phyloP scores from a whole-genome alignment of 768 basidiomycete species.

The Suillus decipiens region DNA sequence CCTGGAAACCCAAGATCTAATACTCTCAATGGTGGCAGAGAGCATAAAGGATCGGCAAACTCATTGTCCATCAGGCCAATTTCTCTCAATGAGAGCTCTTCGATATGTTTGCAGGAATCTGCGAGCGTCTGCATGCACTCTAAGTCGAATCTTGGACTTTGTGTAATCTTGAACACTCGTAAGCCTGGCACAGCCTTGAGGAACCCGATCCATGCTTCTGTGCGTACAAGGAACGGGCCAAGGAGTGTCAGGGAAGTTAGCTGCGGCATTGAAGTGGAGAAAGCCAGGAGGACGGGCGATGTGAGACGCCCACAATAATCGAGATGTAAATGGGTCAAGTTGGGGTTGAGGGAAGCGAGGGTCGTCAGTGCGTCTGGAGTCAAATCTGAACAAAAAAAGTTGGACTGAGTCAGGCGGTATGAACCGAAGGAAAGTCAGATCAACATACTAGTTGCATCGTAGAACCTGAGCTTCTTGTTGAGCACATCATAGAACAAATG shows the following conservation, averaged over 20 bases:
- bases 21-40: conserved; percentile 41
- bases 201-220: conserved; percentile 73
- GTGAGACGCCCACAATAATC: conserved; percentile 87
- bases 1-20: conserved; percentile 74
- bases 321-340: conserved; percentile 75
- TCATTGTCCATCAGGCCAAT: conserved; percentile 69
- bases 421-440: neutral
- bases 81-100: conserved; percentile 77
- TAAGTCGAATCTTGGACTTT: conserved; percentile 84
- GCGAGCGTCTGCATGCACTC: conserved; percentile 64
- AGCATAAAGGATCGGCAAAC: conserved; percentile 56
- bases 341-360: conserved; percentile 81
- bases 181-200: conserved; percentile 65
- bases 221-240: conserved; percentile 84
- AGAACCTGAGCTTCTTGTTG: conserved; percentile 70
- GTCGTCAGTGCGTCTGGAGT: conserved; percentile 64
- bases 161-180: conserved; percentile 74
- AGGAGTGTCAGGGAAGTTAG: conserved; percentile 78
- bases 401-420: neutral
- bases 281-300: conserved; percentile 55
- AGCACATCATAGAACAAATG: conserved; percentile 79
- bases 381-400: conserved; percentile 54
- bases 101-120: conserved; percentile 49
- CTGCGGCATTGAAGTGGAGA: conserved; percentile 62
- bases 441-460: conserved; percentile 84